A percentile compares a stretch with the other conserved stretches of the same genome.
These are phyloP conservation scores for Ormosia emarginata DNA, from an alignment of 306 rosid species.

Conservation along the genomic window DNA sequence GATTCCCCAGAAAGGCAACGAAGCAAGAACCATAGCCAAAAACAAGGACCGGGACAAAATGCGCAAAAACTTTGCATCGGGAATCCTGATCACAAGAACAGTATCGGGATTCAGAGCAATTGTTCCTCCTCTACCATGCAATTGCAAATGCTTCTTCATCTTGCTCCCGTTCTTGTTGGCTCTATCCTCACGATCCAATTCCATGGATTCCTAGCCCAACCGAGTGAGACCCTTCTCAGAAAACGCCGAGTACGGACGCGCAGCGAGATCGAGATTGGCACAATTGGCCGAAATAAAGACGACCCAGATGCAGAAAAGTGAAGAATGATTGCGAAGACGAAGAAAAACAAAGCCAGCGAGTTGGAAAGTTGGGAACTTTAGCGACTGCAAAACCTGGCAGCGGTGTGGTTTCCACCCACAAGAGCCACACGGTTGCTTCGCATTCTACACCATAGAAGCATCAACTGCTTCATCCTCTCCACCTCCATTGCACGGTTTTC, in stretches of 20 bases:
- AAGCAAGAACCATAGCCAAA: constrained; percentile 46
- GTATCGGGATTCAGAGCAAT: constrained; percentile 30
- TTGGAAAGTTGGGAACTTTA: constrained; percentile 21
- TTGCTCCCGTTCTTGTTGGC: constrained; percentile 13
- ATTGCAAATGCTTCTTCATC: constrained; percentile 22
- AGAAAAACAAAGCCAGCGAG: not conserved
- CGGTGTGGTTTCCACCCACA: constrained; percentile 83
- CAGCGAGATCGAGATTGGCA: not conserved
- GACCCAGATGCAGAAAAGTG: constrained; percentile 28
- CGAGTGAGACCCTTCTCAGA: not conserved
- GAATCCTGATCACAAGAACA: constrained; percentile 43
- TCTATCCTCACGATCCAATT: constrained; percentile 12
- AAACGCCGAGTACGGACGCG: not conserved
- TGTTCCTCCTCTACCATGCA: constrained; percentile 24
- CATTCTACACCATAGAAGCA: constrained; percentile 45
- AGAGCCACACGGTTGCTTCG: constrained; percentile 53
- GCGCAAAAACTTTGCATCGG: constrained; percentile 45
- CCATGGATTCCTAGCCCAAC: constrained; percentile 8
- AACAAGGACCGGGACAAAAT: constrained; percentile 55
- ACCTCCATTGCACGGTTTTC: constrained; percentile 41
- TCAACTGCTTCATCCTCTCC: constrained; percentile 43
- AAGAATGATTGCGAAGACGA: not conserved
- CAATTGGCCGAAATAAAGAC: constrained; percentile 8
- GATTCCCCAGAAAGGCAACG: constrained; percentile 44
- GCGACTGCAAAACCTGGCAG: constrained; percentile 72